Evolutionary conservation across 2,329 filamentous ascomycete genomes (phyloP).

Genomic region (Aspergillus clavatus): DNA sequence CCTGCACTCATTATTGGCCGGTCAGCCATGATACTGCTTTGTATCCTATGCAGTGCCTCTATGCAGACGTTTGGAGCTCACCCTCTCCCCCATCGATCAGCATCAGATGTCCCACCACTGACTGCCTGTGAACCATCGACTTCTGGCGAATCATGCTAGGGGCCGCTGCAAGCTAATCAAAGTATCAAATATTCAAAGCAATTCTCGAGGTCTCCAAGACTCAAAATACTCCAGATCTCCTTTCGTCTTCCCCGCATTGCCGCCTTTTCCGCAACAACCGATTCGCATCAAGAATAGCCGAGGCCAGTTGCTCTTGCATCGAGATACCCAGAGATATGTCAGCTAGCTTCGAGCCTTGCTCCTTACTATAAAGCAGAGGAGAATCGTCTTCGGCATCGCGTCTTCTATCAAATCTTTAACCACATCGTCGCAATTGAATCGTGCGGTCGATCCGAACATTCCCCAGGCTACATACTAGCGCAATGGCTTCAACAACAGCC

Average conservation of each 20-base stretch:
- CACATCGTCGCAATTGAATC: not conserved
- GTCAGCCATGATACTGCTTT: no score
- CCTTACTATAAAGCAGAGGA: not conserved
- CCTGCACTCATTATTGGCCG: no score
- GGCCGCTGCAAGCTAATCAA: no score
- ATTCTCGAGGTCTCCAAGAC: no score
- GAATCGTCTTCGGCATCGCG: not conserved
- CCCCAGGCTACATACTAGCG: not conserved
- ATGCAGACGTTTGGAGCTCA: no score
- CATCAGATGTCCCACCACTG: no score
- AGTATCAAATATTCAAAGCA: not conserved
- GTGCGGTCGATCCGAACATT: not conserved
- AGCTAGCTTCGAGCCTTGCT: not conserved
- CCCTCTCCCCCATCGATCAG: no score
- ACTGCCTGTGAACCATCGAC: no score
- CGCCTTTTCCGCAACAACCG: not conserved
- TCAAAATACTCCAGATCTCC: no score
- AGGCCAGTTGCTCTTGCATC: not conserved
- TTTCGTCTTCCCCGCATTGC: not conserved
- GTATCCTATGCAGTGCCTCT: no score
- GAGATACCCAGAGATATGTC: not conserved
- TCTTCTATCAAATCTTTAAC: not conserved
- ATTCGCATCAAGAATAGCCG: not conserved
- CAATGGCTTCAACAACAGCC: constrained; percentile 15
- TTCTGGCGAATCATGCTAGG: not conserved